phyloP scores from a whole-genome alignment of 164 flowering plant species.

The Aristolochia californica region DNA sequence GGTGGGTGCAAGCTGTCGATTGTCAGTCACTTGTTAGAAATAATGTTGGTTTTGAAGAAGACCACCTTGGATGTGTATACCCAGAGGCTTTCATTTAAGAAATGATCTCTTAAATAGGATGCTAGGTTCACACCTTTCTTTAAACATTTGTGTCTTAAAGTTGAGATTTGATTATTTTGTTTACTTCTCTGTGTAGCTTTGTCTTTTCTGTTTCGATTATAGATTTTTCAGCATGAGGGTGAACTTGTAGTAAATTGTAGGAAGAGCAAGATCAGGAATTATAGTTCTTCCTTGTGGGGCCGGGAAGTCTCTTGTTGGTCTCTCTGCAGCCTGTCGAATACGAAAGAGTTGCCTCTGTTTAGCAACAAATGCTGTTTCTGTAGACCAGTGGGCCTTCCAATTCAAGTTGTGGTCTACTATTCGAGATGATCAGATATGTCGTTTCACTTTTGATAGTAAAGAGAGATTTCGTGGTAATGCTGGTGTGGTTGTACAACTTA shows the following conservation, averaged over 20 bases:
- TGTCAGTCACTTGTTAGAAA: too few relatives aligned
- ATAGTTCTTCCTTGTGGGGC: slow-evolving; percentile 99
- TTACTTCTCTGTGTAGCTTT: too few relatives aligned
- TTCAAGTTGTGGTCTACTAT: slow-evolving; percentile 91
- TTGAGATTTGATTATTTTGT: too few relatives aligned
- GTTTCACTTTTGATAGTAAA: slow-evolving; percentile 97
- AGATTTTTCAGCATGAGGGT: too few relatives aligned
- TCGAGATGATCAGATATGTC: slow-evolving; percentile 82
- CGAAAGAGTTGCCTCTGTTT: slow-evolving; percentile 95
- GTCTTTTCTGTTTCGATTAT: too few relatives aligned
- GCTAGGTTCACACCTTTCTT: too few relatives aligned
- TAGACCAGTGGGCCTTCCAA: slow-evolving; percentile 99
- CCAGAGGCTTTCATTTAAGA: too few relatives aligned
- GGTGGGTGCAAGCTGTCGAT: too few relatives aligned
- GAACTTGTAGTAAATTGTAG: slow-evolving; percentile 25
- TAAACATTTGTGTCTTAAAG: too few relatives aligned
- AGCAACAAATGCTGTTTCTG: slow-evolving; percentile 99
- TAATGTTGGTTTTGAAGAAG: too few relatives aligned
- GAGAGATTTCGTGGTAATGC: slow-evolving; percentile 95
- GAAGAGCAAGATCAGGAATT: slow-evolving; percentile 99
- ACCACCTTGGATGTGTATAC: too few relatives aligned
- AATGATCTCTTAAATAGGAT: too few relatives aligned
- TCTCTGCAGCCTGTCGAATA: slow-evolving; percentile 90
- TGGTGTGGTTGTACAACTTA: slow-evolving; percentile 98
- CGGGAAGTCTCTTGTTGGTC: slow-evolving; percentile 97